Base-by-base conservation (phyloP, 768 basidiomycete genomes). In the Rhizopogon sp. region DNA sequence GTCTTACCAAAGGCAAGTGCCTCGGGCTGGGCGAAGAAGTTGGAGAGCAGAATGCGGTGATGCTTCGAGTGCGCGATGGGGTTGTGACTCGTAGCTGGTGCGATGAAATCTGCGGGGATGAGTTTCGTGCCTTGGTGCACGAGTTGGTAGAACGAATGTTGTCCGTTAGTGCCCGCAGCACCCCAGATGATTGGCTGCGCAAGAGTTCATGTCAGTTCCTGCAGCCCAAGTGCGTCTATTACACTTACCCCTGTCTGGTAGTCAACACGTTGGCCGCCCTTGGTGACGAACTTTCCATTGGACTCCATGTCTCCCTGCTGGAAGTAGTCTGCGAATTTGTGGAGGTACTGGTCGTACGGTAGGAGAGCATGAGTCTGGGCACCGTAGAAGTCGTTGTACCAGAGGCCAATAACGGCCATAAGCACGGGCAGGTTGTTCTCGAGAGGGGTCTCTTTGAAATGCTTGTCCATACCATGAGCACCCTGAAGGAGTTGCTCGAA, bases 251-350 rank as follows among this genome's bases (percentile, higher is more conserved):
- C 25, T 25, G 25, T 25, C 25, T 98, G 86, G 74, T 98, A 99
- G 73, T 90, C 74, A 10, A 99, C 96, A 51, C 90, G 88, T 60
- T 90, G 79, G 6, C 97, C 97, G 56, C 83, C 79, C 76, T 98
- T 99, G 61, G 97, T 98, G 59, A 98, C 81, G 54, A 83, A 90
- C 78, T 98, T 99, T 55, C 97, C 97, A 70, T 99, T 98, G 22
- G 93, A 97, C 73, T 99, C 97, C 97, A 99, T 99, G 72, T 98
- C 97, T 44, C 95, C 96, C 72, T 98, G 97, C 72, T 98, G 97
- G 90, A 99, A 99, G 79, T 98, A 98, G 72, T 99, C 97, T 39
- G 97, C 96, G 64, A 99, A 99, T 72, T 96, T 97, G 81, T 97
- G 92, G 60, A 98, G 77, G 74, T 99, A 99, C 70, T 99, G 96